phyloP scores from a whole-genome alignment of 23 red algal genomes.

The Chondrus crispus region DNA sequence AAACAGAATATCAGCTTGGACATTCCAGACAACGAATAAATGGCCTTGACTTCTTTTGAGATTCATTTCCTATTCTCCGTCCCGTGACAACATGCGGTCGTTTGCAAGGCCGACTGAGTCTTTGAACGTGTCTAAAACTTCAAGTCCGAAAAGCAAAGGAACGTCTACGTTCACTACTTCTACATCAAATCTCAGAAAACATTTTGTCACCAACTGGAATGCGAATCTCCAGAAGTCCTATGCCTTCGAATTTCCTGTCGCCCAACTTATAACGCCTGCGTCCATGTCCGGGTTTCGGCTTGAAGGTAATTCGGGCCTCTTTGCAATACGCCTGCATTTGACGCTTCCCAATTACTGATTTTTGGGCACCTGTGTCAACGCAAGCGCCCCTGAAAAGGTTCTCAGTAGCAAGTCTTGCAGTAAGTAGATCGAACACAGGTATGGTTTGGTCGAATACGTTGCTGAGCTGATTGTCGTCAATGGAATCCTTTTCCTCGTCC shows the following conservation, averaged over 20 bases:
- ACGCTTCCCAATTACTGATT: background rate
- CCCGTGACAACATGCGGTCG: background rate
- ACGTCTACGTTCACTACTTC: slow-evolving; percentile 2
- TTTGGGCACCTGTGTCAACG: slow-evolving; percentile 7
- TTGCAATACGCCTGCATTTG: background rate
- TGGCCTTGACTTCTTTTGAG: background rate
- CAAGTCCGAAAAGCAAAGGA: background rate
- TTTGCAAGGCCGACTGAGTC: background rate
- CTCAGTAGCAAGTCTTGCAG: background rate
- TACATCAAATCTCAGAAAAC: background rate
- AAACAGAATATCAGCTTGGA: background rate
- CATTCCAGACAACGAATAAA: background rate
- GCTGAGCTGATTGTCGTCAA: too few relatives aligned
- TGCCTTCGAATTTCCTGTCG: background rate
- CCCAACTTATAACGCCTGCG: background rate
- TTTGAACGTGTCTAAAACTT: background rate
- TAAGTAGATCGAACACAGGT: too few relatives aligned
- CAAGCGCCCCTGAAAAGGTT: background rate
- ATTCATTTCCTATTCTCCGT: background rate
- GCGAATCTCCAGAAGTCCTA: background rate
- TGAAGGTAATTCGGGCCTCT: background rate
- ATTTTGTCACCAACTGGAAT: background rate
- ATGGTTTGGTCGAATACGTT: too few relatives aligned
- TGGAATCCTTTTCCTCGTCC: too few relatives aligned
- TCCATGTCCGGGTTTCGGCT: background rate